These are phyloP conservation scores for Colletotrichum musicola DNA, from an alignment of 2,329 filamentous ascomycete species.

Conservation along the genomic window DNA sequence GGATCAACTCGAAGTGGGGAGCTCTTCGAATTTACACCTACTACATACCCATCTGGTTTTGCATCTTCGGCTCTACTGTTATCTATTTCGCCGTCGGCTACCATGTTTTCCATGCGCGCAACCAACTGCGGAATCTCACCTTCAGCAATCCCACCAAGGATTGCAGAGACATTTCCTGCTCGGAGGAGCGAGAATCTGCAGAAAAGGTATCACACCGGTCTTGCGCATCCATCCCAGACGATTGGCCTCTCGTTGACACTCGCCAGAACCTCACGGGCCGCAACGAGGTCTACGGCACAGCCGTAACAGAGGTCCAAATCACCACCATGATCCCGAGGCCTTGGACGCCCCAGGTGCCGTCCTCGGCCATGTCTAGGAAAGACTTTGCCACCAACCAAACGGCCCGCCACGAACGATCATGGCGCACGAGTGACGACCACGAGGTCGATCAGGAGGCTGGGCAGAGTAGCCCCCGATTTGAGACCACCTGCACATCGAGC, in stretches of 20 bases:
- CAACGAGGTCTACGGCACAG: slow-evolving; percentile 59
- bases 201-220: slow-evolving; percentile 50
- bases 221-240: neutral
- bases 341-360: slow-evolving; percentile 33
- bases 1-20: slow-evolving; percentile 68
- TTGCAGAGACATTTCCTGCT: slow-evolving; percentile 47
- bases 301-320: slow-evolving; percentile 66
- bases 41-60: slow-evolving; percentile 72
- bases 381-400: slow-evolving; percentile 22
- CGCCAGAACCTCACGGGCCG: slow-evolving; percentile 44
- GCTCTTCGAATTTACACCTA: slow-evolving; percentile 71
- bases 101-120: slow-evolving; percentile 70
- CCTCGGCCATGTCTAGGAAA: slow-evolving; percentile 30
- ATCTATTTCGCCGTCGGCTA: slow-evolving; percentile 71
- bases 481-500: slow-evolving; percentile 44
- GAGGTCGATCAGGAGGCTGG: neutral
- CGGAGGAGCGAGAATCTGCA: slow-evolving; percentile 44
- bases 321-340: slow-evolving; percentile 43
- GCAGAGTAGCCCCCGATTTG: slow-evolving; percentile 39
- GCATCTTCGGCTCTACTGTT: slow-evolving; percentile 65
- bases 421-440: slow-evolving; percentile 36
- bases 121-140: slow-evolving; percentile 66
- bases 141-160: slow-evolving; percentile 57
- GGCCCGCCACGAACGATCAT: slow-evolving; percentile 17
- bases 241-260: slow-evolving; percentile 20